phyloP scores from a whole-genome alignment of 805 yeast species.

The Wickerhamomyces subpelliculosus region DNA sequence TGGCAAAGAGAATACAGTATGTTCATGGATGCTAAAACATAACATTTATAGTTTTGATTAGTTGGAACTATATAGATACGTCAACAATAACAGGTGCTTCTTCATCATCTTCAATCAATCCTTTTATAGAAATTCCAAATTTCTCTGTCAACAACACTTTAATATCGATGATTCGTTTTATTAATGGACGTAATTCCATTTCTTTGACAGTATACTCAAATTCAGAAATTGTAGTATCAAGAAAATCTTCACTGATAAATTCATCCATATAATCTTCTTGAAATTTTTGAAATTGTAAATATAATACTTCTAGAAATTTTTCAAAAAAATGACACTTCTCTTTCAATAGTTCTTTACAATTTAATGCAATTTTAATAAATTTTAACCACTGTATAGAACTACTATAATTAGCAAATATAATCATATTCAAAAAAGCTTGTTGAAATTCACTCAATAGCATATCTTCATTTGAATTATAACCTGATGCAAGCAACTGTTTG shows the following conservation, averaged over 20 bases:
- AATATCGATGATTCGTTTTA: slow-evolving; percentile 8
- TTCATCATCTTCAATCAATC: slow-evolving; percentile 14
- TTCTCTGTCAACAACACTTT: slow-evolving; percentile 7
- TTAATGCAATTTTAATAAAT: slow-evolving; percentile 36
- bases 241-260: slow-evolving; percentile 19
- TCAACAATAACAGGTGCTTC: slow-evolving; percentile 20
- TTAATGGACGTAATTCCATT: slow-evolving; percentile 11
- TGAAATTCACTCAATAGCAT: slow-evolving; percentile 47
- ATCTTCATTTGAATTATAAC: slow-evolving; percentile 23
- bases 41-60: slow-evolving; percentile 10
- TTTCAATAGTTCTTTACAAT: slow-evolving; percentile 25
- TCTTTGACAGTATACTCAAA: slow-evolving; percentile 21
- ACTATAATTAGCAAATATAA: slow-evolving; percentile 55
- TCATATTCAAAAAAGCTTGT: slow-evolving; percentile 39
- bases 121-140: slow-evolving; percentile 13
- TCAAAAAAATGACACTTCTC: slow-evolving; percentile 21
- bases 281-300: slow-evolving; percentile 30
- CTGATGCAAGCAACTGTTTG: slow-evolving; percentile 21
- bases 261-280: slow-evolving; percentile 39
- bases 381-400: slow-evolving; percentile 60
- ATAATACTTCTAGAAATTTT: slow-evolving; percentile 26
- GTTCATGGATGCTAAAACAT: slow-evolving; percentile 13
- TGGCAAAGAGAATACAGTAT: too few relatives aligned
- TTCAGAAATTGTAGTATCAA: slow-evolving; percentile 12
- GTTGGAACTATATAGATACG: background rate